A percentile compares a stretch with the other conserved stretches of the same genome.
These are phyloP conservation scores for Verticillium dahliae DNA, from an alignment of 2,329 filamentous ascomycete species.

Conservation along the genomic window DNA sequence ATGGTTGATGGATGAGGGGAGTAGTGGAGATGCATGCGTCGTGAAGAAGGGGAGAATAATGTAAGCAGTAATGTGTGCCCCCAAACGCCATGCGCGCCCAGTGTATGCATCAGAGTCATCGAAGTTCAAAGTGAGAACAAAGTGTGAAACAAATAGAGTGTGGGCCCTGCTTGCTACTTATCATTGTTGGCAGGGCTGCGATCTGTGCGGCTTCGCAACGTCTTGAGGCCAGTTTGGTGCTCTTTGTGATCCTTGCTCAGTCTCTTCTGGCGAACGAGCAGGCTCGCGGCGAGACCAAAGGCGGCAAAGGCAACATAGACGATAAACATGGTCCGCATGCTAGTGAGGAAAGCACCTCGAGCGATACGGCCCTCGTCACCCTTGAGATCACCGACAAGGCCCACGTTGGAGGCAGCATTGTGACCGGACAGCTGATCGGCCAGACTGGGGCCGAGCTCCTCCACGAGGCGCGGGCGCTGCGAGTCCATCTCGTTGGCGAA, in stretches of 20 bases:
- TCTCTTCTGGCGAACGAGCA: slow-evolving; percentile 40
- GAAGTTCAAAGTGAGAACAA: neutral
- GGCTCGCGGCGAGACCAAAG: slow-evolving; percentile 37
- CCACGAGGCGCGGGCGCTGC: slow-evolving; percentile 33
- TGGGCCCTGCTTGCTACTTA: neutral
- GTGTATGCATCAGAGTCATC: neutral
- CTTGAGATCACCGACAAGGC: slow-evolving; percentile 46
- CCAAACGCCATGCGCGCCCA: neutral
- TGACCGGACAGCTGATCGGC: slow-evolving; percentile 49
- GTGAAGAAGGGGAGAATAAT: neutral
- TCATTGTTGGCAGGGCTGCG: neutral
- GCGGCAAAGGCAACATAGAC: slow-evolving; percentile 45
- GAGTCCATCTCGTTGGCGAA: slow-evolving; percentile 31
- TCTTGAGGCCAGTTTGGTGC: slow-evolving; percentile 50
- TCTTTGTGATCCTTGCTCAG: slow-evolving; percentile 50
- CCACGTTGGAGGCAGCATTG: slow-evolving; percentile 55
- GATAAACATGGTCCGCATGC: slow-evolving; percentile 50
- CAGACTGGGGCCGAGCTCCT: slow-evolving; percentile 41
- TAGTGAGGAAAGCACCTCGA: slow-evolving; percentile 39
- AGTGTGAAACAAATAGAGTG: too few species aligned
- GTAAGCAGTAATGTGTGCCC: too few species aligned
- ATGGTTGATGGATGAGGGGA: neutral
- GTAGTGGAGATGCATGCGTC: neutral
- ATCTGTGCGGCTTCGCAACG: slow-evolving; percentile 20
- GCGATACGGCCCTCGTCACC: slow-evolving; percentile 34